Evolutionary conservation across 441 rosid species (phyloP).

Genomic region (Aquilaria agallochum): DNA sequence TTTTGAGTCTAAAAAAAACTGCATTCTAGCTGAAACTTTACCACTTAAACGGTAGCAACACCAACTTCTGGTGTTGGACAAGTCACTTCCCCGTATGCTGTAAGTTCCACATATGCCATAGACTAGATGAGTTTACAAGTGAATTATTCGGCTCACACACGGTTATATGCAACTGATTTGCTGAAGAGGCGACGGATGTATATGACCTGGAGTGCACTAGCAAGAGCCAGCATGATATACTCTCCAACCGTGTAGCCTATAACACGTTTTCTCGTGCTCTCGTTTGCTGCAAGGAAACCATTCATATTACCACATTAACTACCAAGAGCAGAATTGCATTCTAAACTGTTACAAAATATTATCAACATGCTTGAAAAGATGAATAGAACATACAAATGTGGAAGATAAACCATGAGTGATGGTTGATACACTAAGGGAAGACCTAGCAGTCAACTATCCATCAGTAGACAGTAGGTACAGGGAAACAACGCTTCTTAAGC

Average conservation of each 20-base stretch:
- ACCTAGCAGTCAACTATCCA: too few relatives aligned
- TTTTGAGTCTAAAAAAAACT: constrained; percentile 5
- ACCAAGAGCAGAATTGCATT: too few relatives aligned
- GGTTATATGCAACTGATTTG: constrained; percentile 88
- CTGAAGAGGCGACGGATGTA: constrained; percentile 93
- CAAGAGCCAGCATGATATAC: constrained; percentile 64
- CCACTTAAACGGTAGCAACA: constrained; percentile 11
- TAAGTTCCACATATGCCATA: background rate
- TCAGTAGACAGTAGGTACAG: too few relatives aligned
- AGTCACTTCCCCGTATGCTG: background rate
- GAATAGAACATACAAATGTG: too few relatives aligned
- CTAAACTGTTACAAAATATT: background rate
- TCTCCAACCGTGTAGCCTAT: constrained; percentile 82
- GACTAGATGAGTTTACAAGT: background rate
- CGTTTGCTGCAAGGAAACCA: constrained; percentile 65
- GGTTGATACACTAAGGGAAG: too few relatives aligned
- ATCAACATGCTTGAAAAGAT: background rate
- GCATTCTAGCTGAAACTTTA: background rate
- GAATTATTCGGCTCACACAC: constrained; percentile 45
- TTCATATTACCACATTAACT: background rate
- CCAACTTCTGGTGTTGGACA: background rate
- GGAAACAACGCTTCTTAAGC: too few relatives aligned
- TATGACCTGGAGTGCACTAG: constrained; percentile 70
- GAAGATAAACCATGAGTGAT: too few relatives aligned
- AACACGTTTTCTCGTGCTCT: constrained; percentile 86